Evolutionary conservation across 371 early-diverging fungal genomes (phyloP).

Genomic region (Mucor indicus): DNA sequence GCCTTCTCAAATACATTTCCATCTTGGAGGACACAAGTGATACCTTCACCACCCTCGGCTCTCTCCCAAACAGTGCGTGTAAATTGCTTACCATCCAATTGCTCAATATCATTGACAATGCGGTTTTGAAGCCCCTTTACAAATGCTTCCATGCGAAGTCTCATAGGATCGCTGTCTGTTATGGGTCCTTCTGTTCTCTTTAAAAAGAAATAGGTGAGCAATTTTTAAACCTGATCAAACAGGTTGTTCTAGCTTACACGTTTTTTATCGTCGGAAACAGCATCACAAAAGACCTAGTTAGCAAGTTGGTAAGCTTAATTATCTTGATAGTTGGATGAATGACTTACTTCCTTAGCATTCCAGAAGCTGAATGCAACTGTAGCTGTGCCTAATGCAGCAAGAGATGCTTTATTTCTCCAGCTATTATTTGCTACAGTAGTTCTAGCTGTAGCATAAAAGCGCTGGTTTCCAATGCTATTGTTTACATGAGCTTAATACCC

Average conservation of each 20-base stretch:
- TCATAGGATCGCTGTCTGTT: conserved; percentile 59
- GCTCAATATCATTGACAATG: conserved; percentile 52
- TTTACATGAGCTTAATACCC: too few relatives aligned
- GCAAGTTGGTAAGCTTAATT: not conserved
- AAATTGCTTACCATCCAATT: conserved; percentile 65
- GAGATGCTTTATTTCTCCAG: conserved; percentile 18
- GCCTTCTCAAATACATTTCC: conserved; percentile 94
- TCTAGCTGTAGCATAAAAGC: conserved; percentile 12
- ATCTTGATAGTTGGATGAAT: not conserved
- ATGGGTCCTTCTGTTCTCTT: conserved; percentile 43
- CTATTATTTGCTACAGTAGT: conserved; percentile 1
- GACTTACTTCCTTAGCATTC: conserved; percentile 15
- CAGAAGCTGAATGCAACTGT: conserved; percentile 6
- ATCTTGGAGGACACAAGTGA: conserved; percentile 87
- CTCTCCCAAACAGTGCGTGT: conserved; percentile 75
- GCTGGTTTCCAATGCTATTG: conserved; percentile 1
- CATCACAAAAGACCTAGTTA: conserved; percentile 29
- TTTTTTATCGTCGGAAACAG: conserved; percentile 26
- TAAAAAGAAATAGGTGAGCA: too few relatives aligned
- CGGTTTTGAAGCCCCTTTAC: conserved; percentile 74
- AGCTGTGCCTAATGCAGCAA: conserved; percentile 11
- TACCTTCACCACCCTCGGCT: conserved; percentile 85
- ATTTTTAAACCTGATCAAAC: not conserved
- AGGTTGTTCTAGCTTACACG: conserved; percentile 21
- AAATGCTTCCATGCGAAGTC: conserved; percentile 77